These are phyloP conservation scores for Lyophyllum semitale DNA, from an alignment of 768 basidiomycete genomes.

Conservation along the genomic window DNA sequence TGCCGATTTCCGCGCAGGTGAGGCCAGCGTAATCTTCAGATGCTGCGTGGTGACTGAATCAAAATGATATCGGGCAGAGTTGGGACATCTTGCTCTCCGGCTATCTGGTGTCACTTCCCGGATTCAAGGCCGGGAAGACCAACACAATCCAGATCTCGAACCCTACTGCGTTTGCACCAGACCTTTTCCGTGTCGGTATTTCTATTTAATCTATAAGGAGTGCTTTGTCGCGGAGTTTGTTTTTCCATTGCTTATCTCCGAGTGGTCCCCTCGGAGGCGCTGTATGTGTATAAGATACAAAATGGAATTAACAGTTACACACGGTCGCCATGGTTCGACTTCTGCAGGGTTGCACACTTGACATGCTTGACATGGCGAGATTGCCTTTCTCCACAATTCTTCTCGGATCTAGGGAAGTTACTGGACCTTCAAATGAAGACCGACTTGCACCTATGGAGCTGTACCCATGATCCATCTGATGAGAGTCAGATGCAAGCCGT, in stretches of 20 bases:
- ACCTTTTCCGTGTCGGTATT: conserved; percentile 44
- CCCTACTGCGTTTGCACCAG: conserved; percentile 41
- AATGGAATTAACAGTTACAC: too few relatives aligned
- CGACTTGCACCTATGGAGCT: background rate
- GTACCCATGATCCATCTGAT: conserved; percentile 9
- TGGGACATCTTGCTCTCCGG: conserved; percentile 47
- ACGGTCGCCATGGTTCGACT: too few relatives aligned
- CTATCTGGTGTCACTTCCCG: conserved; percentile 41
- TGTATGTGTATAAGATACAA: too few relatives aligned
- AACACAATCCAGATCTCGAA: conserved; percentile 49
- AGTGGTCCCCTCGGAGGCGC: too few relatives aligned
- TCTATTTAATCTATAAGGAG: conserved; percentile 17
- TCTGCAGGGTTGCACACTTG: background rate
- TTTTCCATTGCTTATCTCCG: too few relatives aligned
- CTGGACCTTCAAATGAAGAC: too few relatives aligned
- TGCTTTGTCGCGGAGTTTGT: background rate
- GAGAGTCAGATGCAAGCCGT: conserved; percentile 3
- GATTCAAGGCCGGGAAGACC: conserved; percentile 44
- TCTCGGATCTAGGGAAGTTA: conserved; percentile 5
- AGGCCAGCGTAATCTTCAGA: conserved; percentile 8
- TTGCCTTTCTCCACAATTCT: conserved; percentile 1
- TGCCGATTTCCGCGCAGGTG: conserved; percentile 52
- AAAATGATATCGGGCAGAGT: conserved; percentile 27
- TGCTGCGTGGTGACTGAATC: background rate
- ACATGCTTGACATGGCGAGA: background rate